Evolutionary conservation across 495 filamentous ascomycete genomes (phyloP).

Genomic region (Chaetomium fimeti): DNA sequence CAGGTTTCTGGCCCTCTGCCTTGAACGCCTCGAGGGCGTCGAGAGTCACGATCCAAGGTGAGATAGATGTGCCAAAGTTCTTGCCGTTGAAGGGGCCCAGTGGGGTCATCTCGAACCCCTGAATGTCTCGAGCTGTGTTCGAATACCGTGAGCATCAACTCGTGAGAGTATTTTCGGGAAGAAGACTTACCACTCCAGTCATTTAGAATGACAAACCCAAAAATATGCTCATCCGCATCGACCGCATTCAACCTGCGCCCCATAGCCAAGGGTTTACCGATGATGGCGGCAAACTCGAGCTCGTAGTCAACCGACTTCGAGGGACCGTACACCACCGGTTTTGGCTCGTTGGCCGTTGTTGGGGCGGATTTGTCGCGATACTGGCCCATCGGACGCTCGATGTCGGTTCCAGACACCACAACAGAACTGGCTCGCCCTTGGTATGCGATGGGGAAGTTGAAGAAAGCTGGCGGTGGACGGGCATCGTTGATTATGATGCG

Average conservation of each 20-base stretch:
- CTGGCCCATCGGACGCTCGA: slow-evolving; percentile 8
- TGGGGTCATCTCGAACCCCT: slow-evolving; percentile 68
- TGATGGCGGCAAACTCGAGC: slow-evolving; percentile 55
- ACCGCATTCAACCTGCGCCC: slow-evolving; percentile 54
- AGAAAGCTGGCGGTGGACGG: slow-evolving; percentile 8
- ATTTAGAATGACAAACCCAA: slow-evolving; percentile 74
- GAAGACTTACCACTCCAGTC: slow-evolving; percentile 55
- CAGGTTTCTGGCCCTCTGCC: background rate
- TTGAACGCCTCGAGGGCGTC: slow-evolving; percentile 66
- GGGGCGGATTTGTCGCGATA: slow-evolving; percentile 7
- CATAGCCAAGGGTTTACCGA: slow-evolving; percentile 54
- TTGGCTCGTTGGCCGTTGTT: background rate
- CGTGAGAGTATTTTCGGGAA: background rate
- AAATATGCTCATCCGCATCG: slow-evolving; percentile 65
- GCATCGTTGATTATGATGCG: slow-evolving; percentile 16
- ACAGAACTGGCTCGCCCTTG: slow-evolving; percentile 11
- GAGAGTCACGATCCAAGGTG: slow-evolving; percentile 67
- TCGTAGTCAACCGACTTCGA: slow-evolving; percentile 67
- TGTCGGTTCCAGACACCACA: slow-evolving; percentile 4
- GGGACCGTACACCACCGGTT: slow-evolving; percentile 51
- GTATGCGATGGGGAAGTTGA: slow-evolving; percentile 10
- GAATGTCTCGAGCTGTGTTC: slow-evolving; percentile 62
- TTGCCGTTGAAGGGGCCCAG: slow-evolving; percentile 71
- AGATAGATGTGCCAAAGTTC: slow-evolving; percentile 73
- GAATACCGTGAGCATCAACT: background rate